These are phyloP conservation scores for Malus hybrid DNA, from an alignment of 331 rosid species.

Conservation along the genomic window DNA sequence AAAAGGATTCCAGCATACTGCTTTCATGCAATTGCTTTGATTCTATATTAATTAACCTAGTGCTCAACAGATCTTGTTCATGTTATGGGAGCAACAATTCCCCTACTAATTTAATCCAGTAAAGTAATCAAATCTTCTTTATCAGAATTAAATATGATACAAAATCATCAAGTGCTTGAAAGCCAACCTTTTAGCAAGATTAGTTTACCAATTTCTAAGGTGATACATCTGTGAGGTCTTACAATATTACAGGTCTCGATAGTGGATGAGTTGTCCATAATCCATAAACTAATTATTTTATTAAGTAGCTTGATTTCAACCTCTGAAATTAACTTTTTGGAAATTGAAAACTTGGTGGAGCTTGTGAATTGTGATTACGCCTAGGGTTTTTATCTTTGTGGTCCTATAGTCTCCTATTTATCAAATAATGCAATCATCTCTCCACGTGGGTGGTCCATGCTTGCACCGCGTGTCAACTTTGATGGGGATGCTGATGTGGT, in stretches of 20 bases:
- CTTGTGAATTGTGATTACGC: conserved; percentile 26
- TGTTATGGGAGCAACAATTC: conserved; percentile 21
- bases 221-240: not conserved
- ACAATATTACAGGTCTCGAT: not conserved
- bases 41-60: not conserved
- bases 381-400: conserved; percentile 21
- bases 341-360: not conserved
- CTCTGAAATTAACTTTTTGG: conserved; percentile 2
- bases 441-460: conserved; percentile 34
- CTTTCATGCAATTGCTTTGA: not conserved
- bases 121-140: conserved; percentile 1
- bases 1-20: not conserved
- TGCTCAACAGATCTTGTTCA: conserved; percentile 17
- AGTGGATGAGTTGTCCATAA: not conserved
- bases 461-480: conserved; percentile 25
- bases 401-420: not conserved
- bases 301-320: not conserved
- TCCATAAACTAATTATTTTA: not conserved
- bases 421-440: conserved; percentile 41
- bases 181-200: conserved; percentile 6
- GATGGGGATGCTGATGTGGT: conserved; percentile 20
- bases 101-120: not conserved
- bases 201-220: conserved; percentile 6
- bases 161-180: not conserved
- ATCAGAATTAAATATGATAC: not conserved